Percentiles rank a stretch among this genome's conserved stretches.
Evolutionary conservation across 768 basidiomycete species (phyloP).

Genomic region (Dioszegia crocea): DNA sequence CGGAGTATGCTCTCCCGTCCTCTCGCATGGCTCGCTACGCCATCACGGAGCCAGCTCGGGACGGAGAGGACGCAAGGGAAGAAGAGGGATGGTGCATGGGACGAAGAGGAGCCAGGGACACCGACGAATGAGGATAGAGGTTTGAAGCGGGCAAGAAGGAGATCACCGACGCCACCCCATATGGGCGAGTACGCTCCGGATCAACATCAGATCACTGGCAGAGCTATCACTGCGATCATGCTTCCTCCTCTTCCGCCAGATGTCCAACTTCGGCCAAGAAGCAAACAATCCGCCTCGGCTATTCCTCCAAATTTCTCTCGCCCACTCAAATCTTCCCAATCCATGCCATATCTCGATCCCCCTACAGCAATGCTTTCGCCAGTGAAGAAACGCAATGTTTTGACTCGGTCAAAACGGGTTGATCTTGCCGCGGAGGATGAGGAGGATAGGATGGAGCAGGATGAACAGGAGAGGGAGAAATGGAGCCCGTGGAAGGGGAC

Average conservation of each 20-base stretch:
- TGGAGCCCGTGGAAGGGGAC: conserved; percentile 30
- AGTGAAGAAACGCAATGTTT: not conserved
- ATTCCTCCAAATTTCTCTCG: conserved; percentile 23
- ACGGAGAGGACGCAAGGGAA: not conserved
- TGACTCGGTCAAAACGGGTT: conserved; percentile 18
- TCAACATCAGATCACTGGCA: conserved; percentile 4
- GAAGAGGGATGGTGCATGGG: conserved; percentile 15
- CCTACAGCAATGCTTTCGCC: conserved; percentile 14
- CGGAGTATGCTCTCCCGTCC: conserved; percentile 21
- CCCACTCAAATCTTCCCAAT: conserved; percentile 15
- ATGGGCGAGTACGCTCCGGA: conserved; percentile 2
- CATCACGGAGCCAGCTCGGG: conserved; percentile 8
- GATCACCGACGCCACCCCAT: conserved; percentile 4
- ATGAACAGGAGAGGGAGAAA: conserved; percentile 7
- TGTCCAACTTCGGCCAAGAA: conserved; percentile 11
- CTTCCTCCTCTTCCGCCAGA: conserved; percentile 25
- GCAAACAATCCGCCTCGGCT: not conserved
- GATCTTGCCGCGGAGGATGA: conserved; percentile 7
- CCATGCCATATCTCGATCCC: conserved; percentile 31
- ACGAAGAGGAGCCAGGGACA: conserved; percentile 21
- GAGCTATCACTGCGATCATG: conserved; percentile 25
- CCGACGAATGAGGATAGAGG: conserved; percentile 7
- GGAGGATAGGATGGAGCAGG: conserved; percentile 9
- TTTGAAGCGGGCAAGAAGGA: not conserved
- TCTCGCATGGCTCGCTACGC: conserved; percentile 25